These are phyloP conservation scores for Pulveroboletus frians DNA, from an alignment of 768 basidiomycete species.

Conservation along the genomic window DNA sequence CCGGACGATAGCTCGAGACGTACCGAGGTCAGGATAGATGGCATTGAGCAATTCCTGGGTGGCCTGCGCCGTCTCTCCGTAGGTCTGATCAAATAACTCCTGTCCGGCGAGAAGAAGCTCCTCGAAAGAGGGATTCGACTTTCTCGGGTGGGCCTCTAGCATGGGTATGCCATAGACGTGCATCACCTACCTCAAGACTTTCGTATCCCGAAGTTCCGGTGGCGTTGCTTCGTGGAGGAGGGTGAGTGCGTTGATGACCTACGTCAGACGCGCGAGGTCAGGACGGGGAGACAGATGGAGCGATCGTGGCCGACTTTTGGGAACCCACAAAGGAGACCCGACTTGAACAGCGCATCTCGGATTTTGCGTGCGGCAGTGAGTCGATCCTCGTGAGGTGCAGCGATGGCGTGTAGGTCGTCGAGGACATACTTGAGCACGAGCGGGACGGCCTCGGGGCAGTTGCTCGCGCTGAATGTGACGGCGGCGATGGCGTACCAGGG, in stretches of 20 bases:
- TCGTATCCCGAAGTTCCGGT: conserved; percentile 44
- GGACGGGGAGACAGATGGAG: no score
- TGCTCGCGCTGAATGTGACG: conserved; percentile 54
- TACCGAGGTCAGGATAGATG: conserved; percentile 64
- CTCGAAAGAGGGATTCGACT: conserved; percentile 37
- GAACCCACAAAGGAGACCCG: conserved; percentile 53
- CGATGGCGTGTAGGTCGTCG: conserved; percentile 36
- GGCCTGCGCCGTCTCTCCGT: conserved; percentile 49
- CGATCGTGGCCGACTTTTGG: conserved; percentile 41
- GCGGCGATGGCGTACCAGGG: conserved; percentile 60
- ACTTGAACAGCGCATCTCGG: conserved; percentile 60
- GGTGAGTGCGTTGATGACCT: conserved; percentile 52
- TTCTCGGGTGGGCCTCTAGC: conserved; percentile 26
- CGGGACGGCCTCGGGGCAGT: conserved; percentile 54
- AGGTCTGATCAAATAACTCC: conserved; percentile 43
- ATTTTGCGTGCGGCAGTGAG: conserved; percentile 46
- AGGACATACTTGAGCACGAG: conserved; percentile 48
- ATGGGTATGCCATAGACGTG: neutral
- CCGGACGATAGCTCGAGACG: conserved; percentile 3
- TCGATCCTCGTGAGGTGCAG: conserved; percentile 31
- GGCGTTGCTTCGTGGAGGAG: conserved; percentile 50
- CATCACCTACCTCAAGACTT: conserved; percentile 40
- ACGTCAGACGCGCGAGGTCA: neutral
- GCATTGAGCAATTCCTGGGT: conserved; percentile 45
- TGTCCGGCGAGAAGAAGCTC: conserved; percentile 42